Evolutionary conservation across 257 asterid genomes (phyloP), one percentile per base, ranked within the genome.

Genomic region (Nicotiana undulata): DNA sequence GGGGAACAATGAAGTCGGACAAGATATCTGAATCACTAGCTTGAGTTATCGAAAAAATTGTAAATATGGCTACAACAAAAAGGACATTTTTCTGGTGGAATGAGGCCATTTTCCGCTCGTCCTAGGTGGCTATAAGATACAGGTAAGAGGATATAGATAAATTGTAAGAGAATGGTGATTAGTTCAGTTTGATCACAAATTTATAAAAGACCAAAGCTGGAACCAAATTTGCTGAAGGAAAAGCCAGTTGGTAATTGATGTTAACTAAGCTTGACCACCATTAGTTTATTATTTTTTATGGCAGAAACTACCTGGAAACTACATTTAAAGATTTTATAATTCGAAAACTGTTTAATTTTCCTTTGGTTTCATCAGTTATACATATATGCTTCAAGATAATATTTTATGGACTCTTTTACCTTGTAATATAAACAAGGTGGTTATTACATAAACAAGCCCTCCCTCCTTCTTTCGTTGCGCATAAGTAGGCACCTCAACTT

Each of bases 21-120:
- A 83, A 68, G 53, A 85, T 85, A 37, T 82, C 85, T 2, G 85
- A 85, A 63, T 81, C 85, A 56, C 77, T 68, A 5, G 81, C 85
- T 26, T 17, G 63, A 0, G 37, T 82, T 31, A 63, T 80, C 76
- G 51, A 66, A 29, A 66, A 64, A 74, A 51, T 51, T 80, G 82
- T 76, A 72, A 74, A 55, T 63, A 76, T 13, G 4, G 65, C 63
- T 11, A 63, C 6, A 34, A 58, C 40, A 59, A 77, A 3, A 20
- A 59, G 37, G 56, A 34, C 18, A 77, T 26, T 4, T 37, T n/a
- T 77, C 34, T 59, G 66, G 44, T 59, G 40, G 40, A 59, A 32
- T 37, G 72, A 77, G 34, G 61, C 78, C 78, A 72, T 49, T 3
- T 72, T 49, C 7, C 40, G 24, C 34, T 49, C 32, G 13, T 44